Evolutionary conservation across 805 yeast genomes (phyloP), one percentile per base, ranked within the genome.

Genomic region (Metschnikowia kunwiensis): DNA sequence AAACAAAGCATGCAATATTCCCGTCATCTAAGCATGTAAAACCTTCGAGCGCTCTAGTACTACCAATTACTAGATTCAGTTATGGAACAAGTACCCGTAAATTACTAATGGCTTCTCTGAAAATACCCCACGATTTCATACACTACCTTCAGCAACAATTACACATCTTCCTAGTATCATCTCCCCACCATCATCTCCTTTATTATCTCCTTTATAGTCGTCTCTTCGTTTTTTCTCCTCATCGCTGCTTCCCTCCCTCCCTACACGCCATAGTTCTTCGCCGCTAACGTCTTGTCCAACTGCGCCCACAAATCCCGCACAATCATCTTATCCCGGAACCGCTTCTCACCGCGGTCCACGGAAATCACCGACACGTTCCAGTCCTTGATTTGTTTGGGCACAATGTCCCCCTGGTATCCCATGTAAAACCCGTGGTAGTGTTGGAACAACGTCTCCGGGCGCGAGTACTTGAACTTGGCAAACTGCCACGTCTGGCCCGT

Each of bases 401-500:
- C 69, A 2, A 79, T 71, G 50, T 93, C 97, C 22, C 87, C 89
- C 42, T 75, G 74, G 61, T 78, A 88, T 28, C 80, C 72, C 49
- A 88, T 70, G 51, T 78, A 85, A 55, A 77, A 89, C 2, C 98
- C 98, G 42, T 82, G 79, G 47, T 84, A 84, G 49, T 77, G 80
- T 53, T 83, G 93, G 61, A 93, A 93, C 46, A 93, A 69, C 28
- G 69, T 69, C 42, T 82, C 78, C 2, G 98, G 96, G 36, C 81
- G 78, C 25, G 78, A 72, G 78, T 88, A 83, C 56, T 82, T 84
- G 62, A 91, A 93, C 51, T 80, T 77, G 54, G 85, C 78, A 64
- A 93, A 86, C 64, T 93, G 99, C 99, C 99, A 93, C 36, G 81
- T 72, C 65, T 93, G 98, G 9, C 99, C 99, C 8, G 97, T 91